Percentiles rank a stretch among this genome's conserved stretches.
phyloP scores from a whole-genome alignment of 2,329 filamentous ascomycete genomes.

The Talaromyces marneffei region DNA sequence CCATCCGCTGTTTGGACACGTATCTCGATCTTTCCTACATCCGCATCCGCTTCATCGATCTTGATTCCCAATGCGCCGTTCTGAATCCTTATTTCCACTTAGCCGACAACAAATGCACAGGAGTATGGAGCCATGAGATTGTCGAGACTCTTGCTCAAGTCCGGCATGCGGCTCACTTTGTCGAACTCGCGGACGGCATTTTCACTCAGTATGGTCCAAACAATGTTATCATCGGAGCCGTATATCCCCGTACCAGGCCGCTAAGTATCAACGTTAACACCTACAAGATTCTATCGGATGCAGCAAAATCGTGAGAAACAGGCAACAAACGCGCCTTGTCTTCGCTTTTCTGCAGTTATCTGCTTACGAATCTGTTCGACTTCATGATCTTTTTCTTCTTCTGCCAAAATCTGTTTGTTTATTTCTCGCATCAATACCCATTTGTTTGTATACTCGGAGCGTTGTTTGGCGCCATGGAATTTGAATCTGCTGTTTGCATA shows the following conservation, averaged over 20 bases:
- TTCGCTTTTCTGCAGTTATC: background rate
- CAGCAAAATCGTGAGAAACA: conserved; percentile 23
- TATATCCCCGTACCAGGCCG: conserved; percentile 36
- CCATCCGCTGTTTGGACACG: conserved; percentile 54
- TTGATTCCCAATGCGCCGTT: conserved; percentile 64
- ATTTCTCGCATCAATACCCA: conserved; percentile 9
- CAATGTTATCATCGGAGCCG: conserved; percentile 28
- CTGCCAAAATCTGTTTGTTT: background rate
- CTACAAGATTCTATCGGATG: conserved; percentile 38
- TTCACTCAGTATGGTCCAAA: conserved; percentile 37
- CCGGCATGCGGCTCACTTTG: conserved; percentile 55
- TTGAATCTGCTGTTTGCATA: background rate
- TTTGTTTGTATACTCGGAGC: conserved; percentile 11
- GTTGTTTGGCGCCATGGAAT: conserved; percentile 3
- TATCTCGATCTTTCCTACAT: conserved; percentile 58
- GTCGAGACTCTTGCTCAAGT: conserved; percentile 54
- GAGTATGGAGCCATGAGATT: conserved; percentile 67
- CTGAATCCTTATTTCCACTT: conserved; percentile 69
- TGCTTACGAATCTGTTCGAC: background rate
- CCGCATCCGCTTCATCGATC: conserved; percentile 68
- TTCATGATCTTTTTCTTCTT: background rate
- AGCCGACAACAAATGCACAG: conserved; percentile 55
- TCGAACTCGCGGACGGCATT: conserved; percentile 60
- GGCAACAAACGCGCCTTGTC: background rate
- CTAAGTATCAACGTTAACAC: conserved; percentile 35